Base-by-base conservation (phyloP, 1,139 yeast genomes). In the Sugiyamaella novakii region DNA sequence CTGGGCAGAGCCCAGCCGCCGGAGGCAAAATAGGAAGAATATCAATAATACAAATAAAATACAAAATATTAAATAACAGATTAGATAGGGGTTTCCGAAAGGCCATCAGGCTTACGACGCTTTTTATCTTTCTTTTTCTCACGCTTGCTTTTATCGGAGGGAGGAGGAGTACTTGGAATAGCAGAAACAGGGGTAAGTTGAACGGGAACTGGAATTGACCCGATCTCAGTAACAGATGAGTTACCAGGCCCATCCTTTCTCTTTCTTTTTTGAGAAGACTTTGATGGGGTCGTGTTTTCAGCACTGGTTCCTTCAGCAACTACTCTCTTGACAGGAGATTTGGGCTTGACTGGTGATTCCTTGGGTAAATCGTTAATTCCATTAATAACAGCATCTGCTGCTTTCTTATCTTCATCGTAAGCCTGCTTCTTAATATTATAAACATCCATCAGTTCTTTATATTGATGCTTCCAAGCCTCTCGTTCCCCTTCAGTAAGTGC, bases 381-480 rank as follows among this genome's bases (percentile, higher is more conserved):
- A 6, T 8, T 8, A 22, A 6, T 22, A n/a, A n/a, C 30, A 15
- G 50, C 54, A 18, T 61, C 61, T 48, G 67, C 67, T 30, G 68
- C 66, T 40, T 65, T 66, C 41, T 64, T 8, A 31, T 10, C 21
- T 31, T 19, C 79, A 55, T 81, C 71, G 66, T 87, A 88, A 53
- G 76, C 78, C 58, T 79, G 83, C 70, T 83, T 80, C 56, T 76
- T 83, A 51, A 69, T 74, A 58, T 82, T 84, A 69, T 87, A 87
- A 50, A 69, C 73, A 56, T 72, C 78, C 66, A 83, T 75, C 60
- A 85, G 87, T 47, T 76, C 76, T 55, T 77, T 80, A 67, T 88
- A 87, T 54, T 83, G 79, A 58, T 78, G 79, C 65, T 83, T 85
- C 92, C 94, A 89, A 59, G 79, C 78, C 52, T 76, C 78, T 68